Conservation (phyloP, 106 monocot genomes). For the Posidonia australis region DNA sequence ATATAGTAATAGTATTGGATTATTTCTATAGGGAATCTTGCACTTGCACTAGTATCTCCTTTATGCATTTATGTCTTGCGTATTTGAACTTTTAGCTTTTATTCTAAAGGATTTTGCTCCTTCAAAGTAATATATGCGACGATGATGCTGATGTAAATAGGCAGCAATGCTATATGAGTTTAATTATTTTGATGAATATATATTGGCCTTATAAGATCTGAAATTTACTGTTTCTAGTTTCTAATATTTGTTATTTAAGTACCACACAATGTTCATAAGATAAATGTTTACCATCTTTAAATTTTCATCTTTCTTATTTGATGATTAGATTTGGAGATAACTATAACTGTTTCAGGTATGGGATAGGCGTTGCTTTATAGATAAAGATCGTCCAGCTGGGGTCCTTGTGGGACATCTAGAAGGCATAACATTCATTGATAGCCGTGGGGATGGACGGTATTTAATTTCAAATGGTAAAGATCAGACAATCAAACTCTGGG, state of each 20-base stretch:
- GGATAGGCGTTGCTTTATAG: conserved; percentile 69
- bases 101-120: no score
- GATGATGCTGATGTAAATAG: neutral
- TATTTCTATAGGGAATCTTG: no score
- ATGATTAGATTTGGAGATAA: neutral
- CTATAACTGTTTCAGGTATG: conserved; percentile 52
- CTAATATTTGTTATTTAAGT: neutral
- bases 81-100: no score
- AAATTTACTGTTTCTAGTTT: neutral
- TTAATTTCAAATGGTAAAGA: conserved; percentile 98
- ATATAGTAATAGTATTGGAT: no score
- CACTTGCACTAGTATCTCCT: no score
- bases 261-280: neutral
- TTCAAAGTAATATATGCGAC: no score
- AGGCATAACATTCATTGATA: conserved; percentile 89
- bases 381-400: conserved; percentile 52
- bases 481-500: conserved; percentile 84
- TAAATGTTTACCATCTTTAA: neutral
- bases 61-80: no score
- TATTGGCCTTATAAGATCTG: neutral
- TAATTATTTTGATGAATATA: neutral
- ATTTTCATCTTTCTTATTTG: neutral
- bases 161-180: neutral
- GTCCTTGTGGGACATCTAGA: conserved; percentile 71
- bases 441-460: conserved; percentile 90